Percentiles rank a stretch among this genome's conserved stretches.
These are phyloP conservation scores for Amborella trichopoda DNA, from an alignment of 164 flowering plant species.

Conservation along the genomic window DNA sequence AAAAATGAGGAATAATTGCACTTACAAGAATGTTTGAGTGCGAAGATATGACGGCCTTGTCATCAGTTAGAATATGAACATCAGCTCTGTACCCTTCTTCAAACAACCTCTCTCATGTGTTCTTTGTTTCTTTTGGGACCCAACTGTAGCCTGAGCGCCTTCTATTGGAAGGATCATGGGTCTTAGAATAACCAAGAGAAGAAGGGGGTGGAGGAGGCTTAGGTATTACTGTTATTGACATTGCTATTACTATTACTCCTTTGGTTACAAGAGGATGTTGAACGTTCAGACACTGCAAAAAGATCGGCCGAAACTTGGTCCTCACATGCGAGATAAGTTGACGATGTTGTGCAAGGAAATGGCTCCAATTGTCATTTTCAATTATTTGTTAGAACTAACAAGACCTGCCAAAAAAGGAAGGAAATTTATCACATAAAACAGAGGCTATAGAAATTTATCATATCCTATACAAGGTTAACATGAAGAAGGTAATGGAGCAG, in stretches of 20 bases:
- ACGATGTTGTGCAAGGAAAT: constrained; percentile 21
- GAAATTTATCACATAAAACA: no score
- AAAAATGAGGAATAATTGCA: constrained; percentile 1
- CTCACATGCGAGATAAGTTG: constrained; percentile 22
- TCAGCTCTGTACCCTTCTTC: constrained; percentile 52
- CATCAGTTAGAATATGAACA: constrained; percentile 36
- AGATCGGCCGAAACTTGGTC: constrained; percentile 18
- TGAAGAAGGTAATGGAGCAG: no score
- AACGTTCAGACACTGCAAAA: constrained; percentile 19
- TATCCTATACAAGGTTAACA: no score
- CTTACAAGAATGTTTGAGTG: constrained; percentile 61
- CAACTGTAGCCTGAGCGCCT: constrained; percentile 9
- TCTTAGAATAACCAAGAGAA: constrained; percentile 5
- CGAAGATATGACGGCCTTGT: constrained; percentile 32
- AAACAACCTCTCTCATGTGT: constrained; percentile 57
- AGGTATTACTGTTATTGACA: no score
- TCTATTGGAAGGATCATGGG: constrained; percentile 5
- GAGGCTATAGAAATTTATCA: no score
- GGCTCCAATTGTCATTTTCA: constrained; percentile 33
- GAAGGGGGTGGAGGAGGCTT: constrained; percentile 50
- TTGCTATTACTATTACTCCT: no score
- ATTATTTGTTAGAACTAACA: no score
- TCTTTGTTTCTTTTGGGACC: constrained; percentile 53
- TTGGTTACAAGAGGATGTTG: constrained; percentile 20
- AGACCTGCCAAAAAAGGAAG: no score